A percentile compares a stretch with the other conserved stretches of the same genome.
These are phyloP conservation scores for Aquilaria agallochum DNA, from an alignment of 441 rosid species.

Conservation along the genomic window DNA sequence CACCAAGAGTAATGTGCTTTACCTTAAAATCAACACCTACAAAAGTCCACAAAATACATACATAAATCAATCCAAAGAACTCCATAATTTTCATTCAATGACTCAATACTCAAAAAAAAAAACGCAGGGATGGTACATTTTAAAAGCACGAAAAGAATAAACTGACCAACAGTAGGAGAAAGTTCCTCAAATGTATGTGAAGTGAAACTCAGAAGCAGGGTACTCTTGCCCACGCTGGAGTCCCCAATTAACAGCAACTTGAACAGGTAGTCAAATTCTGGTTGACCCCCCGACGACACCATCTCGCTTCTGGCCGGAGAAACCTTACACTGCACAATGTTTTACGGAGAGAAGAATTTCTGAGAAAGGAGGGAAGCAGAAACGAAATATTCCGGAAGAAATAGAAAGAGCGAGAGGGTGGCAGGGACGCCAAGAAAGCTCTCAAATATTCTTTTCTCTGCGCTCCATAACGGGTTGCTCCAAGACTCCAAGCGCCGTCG, in stretches of 20 bases:
- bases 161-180: conserved; percentile 64
- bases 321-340: too few relatives aligned
- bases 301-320: conserved; percentile 9
- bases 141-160: neutral
- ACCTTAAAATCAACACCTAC: conserved; percentile 80
- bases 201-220: conserved; percentile 64
- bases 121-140: neutral
- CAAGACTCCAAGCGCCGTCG: too few relatives aligned
- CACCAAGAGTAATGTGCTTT: conserved; percentile 55
- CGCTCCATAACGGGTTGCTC: too few relatives aligned
- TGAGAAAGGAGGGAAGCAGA: too few relatives aligned
- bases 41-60: neutral
- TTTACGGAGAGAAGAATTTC: too few relatives aligned
- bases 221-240: conserved; percentile 78
- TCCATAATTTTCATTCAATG: neutral
- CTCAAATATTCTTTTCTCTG: conserved; percentile 13
- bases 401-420: too few relatives aligned
- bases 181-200: conserved; percentile 66
- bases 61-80: neutral
- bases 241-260: conserved; percentile 60
- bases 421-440: conserved; percentile 11
- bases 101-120: conserved; percentile 2
- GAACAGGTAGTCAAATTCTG: conserved; percentile 69
- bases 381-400: too few relatives aligned
- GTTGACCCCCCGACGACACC: conserved; percentile 56